Evolutionary conservation across 1,284 basidiomycete genomes (phyloP).

Genomic region (Xerocomus minutiporus): DNA sequence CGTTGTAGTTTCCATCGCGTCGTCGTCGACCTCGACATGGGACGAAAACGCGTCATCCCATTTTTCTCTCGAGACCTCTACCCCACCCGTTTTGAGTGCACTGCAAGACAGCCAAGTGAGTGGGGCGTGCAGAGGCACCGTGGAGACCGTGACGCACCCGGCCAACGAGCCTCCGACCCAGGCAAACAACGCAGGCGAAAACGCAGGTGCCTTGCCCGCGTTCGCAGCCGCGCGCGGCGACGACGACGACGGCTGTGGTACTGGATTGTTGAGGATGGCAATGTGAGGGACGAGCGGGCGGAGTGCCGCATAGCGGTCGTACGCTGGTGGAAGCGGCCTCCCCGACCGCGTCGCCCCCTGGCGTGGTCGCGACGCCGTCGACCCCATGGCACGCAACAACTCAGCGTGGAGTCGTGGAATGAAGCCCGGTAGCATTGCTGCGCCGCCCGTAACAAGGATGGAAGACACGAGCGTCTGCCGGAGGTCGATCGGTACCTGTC

Average conservation of each 20-base stretch:
- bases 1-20: constrained; percentile 38
- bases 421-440: constrained; percentile 88
- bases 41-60: constrained; percentile 70
- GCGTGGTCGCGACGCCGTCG: constrained; percentile 30
- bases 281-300: constrained; percentile 67
- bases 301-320: constrained; percentile 70
- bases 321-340: constrained; percentile 43
- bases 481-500: constrained; percentile 83
- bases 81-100: constrained; percentile 78
- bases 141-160: constrained; percentile 52
- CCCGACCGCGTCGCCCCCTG: constrained; percentile 36
- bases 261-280: constrained; percentile 81
- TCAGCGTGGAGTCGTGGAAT: constrained; percentile 80
- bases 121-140: neutral
- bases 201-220: constrained; percentile 81
- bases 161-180: constrained; percentile 95
- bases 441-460: constrained; percentile 85
- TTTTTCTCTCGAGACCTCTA: constrained; percentile 75
- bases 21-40: constrained; percentile 34
- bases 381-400: constrained; percentile 58
- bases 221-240: constrained; percentile 46
- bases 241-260: constrained; percentile 39
- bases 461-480: constrained; percentile 76
- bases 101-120: constrained; percentile 31
- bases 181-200: constrained; percentile 70